These are phyloP conservation scores for Dovyalis caffra DNA, from an alignment of 345 rosid species.

Conservation along the genomic window DNA sequence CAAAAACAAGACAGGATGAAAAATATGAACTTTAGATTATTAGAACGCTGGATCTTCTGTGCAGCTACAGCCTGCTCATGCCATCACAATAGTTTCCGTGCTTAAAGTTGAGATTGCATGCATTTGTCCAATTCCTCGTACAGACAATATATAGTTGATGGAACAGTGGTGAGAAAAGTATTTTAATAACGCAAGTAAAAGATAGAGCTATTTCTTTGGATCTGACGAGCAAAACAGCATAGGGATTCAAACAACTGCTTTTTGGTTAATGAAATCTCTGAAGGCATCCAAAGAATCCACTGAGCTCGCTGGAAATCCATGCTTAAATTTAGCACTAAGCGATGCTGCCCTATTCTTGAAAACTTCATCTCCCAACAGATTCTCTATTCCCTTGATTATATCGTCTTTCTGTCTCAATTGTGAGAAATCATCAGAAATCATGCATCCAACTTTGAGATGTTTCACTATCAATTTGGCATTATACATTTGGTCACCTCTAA, in stretches of 20 bases:
- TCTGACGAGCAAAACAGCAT: no score
- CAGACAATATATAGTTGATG: no score
- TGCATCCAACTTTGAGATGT: constrained; percentile 35
- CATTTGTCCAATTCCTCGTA: no score
- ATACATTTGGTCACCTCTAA: constrained; percentile 50
- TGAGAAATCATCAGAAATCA: constrained; percentile 26
- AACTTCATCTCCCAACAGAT: constrained; percentile 21
- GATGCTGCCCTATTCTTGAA: constrained; percentile 10
- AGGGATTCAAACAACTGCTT: background rate
- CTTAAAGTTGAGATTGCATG: no score
- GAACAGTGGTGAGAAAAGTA: no score
- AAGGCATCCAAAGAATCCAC: constrained; percentile 27
- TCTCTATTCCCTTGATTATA: constrained; percentile 22
- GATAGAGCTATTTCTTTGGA: no score
- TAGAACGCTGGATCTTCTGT: no score
- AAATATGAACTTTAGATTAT: no score
- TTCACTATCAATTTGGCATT: constrained; percentile 45
- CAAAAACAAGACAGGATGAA: no score
- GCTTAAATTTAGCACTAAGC: constrained; percentile 16
- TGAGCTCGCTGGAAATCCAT: constrained; percentile 38
- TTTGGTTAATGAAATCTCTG: constrained; percentile 14
- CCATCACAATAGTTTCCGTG: no score
- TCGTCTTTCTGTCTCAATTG: constrained; percentile 19
- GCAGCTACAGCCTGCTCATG: no score
- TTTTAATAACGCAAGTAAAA: no score